Evolutionary conservation across 345 rosid species (phyloP), one percentile per base, ranked within the genome.

Genomic region (Populus deltoides): DNA sequence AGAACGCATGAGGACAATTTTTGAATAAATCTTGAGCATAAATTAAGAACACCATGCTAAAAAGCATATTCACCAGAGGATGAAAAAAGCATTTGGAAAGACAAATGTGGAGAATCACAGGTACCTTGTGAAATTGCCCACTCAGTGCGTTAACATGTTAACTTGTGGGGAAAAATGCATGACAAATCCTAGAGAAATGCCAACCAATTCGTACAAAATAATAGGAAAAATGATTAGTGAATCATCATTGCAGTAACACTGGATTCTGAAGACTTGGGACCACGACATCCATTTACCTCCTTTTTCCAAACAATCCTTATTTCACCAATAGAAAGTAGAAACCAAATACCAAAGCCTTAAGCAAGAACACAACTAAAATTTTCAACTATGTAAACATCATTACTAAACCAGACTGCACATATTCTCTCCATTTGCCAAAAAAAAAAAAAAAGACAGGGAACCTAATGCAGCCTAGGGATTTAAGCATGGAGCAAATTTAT

Each of bases 401-500:
- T 68, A 57, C 69, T 24, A 80, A 78, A 57, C 36, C 77, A 81
- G 47, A 78, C 71, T 65, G 73, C 70, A 25, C 69, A 80, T 70
- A 75, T 70, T 76, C 79, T 83, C 82, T 83, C 82, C 82, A 66
- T 77, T 79, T 69, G 66, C 67, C 61, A 57, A 36, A 81, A 80
- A 67, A 67, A 78, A 62, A 73, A 33, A 33, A 33, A 5, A 33
- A 33, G 73, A 75, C 17, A 63, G 85, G 85, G 77, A 81, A 80
- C n/a, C 57, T 17, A 8, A 18, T 16, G 57, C 57, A 17, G n/a
- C 22, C 43, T 47, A 47, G 53, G 53, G 53, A 47, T 17, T 51
- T 17, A 18, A 51, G 57, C 57, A 51, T 18, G 57, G 57, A 18
- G 8, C 8, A 51, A 51, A 51, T 17, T 51, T 17, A 18, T 51